A percentile compares a stretch with the other conserved stretches of the same genome.
Evolutionary conservation across 225 moss, liverwort and hornwort species (phyloP).

Genomic region (Bryoerythrophyllum caledonicum): DNA sequence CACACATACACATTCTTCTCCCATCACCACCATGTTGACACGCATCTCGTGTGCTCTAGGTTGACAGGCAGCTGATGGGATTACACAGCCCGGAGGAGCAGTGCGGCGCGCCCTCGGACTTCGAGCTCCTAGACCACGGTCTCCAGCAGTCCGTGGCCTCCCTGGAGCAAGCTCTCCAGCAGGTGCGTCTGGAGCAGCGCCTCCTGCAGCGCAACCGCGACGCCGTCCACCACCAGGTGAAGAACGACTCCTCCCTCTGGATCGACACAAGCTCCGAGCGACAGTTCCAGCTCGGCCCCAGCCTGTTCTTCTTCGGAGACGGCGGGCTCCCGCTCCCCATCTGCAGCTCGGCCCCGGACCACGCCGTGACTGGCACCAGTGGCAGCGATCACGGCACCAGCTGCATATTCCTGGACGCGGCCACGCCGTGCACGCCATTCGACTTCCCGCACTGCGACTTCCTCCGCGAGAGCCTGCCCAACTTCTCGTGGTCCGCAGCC

Average conservation of each 20-base stretch:
- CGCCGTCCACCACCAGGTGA: conserved; percentile 30
- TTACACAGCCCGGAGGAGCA: conserved; percentile 48
- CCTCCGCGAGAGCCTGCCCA: conserved; percentile 47
- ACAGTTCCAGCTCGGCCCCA: conserved; percentile 57
- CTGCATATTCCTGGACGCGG: conserved; percentile 45
- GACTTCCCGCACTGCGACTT: conserved; percentile 55
- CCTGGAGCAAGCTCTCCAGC: conserved; percentile 89
- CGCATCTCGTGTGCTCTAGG: conserved; percentile 21
- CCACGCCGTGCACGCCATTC: conserved; percentile 50
- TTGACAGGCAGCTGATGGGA: conserved; percentile 42
- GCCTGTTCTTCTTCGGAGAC: conserved; percentile 62
- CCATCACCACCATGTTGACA: background rate
- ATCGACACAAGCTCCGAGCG: conserved; percentile 38
- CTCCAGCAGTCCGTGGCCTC: conserved; percentile 91
- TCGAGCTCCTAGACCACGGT: conserved; percentile 84
- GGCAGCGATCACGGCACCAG: conserved; percentile 30
- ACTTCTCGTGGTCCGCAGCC: conserved; percentile 37
- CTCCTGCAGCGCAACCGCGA: conserved; percentile 58
- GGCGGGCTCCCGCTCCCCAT: conserved; percentile 55
- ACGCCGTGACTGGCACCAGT: conserved; percentile 20
- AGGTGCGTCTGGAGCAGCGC: conserved; percentile 89
- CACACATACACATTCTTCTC: too few species aligned
- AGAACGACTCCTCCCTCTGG: conserved; percentile 35
- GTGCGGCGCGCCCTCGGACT: conserved; percentile 44
- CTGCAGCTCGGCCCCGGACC: conserved; percentile 32